A percentile compares a stretch with the other conserved stretches of the same genome.
Evolutionary conservation across 2,329 filamentous ascomycete genomes (phyloP).

Genomic region (Huntiella moniliformis): DNA sequence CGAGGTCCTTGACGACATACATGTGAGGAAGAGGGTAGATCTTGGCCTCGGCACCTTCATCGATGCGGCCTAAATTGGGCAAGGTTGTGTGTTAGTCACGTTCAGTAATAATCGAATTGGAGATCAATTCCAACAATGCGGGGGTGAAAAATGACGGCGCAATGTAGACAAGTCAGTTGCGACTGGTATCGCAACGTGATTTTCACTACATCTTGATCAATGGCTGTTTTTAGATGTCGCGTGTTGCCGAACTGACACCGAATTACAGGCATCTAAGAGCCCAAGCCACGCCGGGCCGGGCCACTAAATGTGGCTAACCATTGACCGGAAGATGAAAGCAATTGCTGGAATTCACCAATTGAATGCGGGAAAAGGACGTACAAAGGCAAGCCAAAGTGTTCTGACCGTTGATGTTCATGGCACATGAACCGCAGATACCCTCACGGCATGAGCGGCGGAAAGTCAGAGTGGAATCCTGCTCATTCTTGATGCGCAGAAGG

Average conservation of each 20-base stretch:
- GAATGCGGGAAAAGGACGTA: slow-evolving; percentile 30
- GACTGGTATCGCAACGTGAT: not conserved
- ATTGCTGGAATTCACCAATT: not conserved
- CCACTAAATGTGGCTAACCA: not conserved
- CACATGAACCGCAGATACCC: slow-evolving; percentile 95
- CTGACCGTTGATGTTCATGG: slow-evolving; percentile 99
- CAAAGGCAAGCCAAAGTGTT: slow-evolving; percentile 96
- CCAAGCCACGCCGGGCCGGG: slow-evolving; percentile 2
- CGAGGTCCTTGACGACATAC: slow-evolving; percentile 97
- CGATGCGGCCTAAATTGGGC: slow-evolving; percentile 61
- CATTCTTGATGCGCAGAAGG: slow-evolving; percentile 96
- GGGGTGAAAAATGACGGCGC: not conserved
- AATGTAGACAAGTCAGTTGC: not conserved
- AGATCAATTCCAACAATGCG: not conserved
- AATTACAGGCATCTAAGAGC: slow-evolving; percentile 1
- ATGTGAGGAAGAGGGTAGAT: slow-evolving; percentile 97
- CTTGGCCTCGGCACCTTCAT: slow-evolving; percentile 69
- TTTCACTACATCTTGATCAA: not conserved
- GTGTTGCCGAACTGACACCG: slow-evolving; percentile 7
- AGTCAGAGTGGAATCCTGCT: slow-evolving; percentile 87
- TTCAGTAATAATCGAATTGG: not conserved
- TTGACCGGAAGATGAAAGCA: not conserved
- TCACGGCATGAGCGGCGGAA: slow-evolving; percentile 93
- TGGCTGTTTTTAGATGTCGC: slow-evolving; percentile 2
- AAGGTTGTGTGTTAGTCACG: not conserved